Conservation (phyloP, 108 stramenopile genomes). For the Cyclotella kingstonii region DNA sequence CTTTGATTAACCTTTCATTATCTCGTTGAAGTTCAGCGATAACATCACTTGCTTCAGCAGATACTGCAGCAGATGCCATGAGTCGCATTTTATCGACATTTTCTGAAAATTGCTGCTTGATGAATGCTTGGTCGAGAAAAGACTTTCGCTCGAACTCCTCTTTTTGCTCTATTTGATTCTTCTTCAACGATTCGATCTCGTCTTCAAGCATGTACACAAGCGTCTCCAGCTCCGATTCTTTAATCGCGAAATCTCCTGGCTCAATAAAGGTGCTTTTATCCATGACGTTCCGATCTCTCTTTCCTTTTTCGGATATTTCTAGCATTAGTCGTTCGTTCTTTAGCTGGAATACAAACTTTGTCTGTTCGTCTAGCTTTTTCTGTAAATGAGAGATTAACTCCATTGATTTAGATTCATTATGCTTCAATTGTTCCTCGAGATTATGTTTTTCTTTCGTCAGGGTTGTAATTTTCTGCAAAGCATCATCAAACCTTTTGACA, state of each 20-base stretch:
- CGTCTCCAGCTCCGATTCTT: conserved; percentile 14
- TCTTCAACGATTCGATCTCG: conserved; percentile 19
- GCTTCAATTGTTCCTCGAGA: conserved; percentile 12
- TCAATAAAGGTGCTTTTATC: conserved; percentile 24
- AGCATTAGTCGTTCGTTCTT: conserved; percentile 12
- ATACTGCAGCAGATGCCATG: conserved; percentile 13
- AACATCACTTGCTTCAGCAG: conserved; percentile 17
- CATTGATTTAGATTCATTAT: conserved; percentile 17
- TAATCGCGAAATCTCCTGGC: conserved; percentile 11
- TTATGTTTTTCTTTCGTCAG: conserved; percentile 14
- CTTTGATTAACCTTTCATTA: conserved; percentile 11
- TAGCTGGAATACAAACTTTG: neutral
- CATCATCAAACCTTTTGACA: conserved; percentile 19
- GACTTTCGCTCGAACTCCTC: conserved; percentile 14
- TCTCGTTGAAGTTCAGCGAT: conserved; percentile 10
- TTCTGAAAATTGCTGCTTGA: conserved; percentile 16
- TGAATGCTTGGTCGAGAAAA: conserved; percentile 17
- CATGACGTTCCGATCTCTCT: conserved; percentile 3
- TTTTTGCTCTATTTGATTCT: conserved; percentile 2
- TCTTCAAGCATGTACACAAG: conserved; percentile 27
- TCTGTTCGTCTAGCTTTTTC: conserved; percentile 15
- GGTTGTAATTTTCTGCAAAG: conserved; percentile 12
- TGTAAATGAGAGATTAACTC: conserved; percentile 16
- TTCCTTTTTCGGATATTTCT: neutral
- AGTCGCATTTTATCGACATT: conserved; percentile 9